Evolutionary conservation across 1,284 basidiomycete genomes (phyloP), one percentile per base, ranked within the genome.

Genomic region (Cystobasidiaceae sp.): DNA sequence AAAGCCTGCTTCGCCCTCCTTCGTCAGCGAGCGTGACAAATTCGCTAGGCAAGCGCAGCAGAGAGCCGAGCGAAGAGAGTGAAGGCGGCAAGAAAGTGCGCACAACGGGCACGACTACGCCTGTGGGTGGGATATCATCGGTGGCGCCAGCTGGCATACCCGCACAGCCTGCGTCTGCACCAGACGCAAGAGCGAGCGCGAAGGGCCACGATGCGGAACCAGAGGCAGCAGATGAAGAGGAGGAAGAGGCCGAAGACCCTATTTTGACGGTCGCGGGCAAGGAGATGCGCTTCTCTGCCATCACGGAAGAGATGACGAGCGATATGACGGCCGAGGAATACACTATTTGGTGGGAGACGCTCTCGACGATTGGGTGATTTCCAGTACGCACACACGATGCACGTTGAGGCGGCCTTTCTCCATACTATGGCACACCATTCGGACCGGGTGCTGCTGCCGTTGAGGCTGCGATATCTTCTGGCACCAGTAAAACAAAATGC

Each of bases 291-390:
- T 85, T 86, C 73, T 87, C 86, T n/a, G 78, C 82, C 68, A 82
- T 90, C 51, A 89, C 86, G 9, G 88, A 90, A 72, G 88, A 88
- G 70, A 85, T 89, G 71, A 86, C 89, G 71, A 87, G 89, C 55
- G 74, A 85, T 72, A 90, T 90, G 88, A 88, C 87, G 9, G 84
- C 87, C 7, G 88, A 90, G 58, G 88, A 90, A 75, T 90, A 89
- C 39, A 49, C 46, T n/a, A 21, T 55, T 25, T 64, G 52, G 51
- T 64, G 51, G 51, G 61, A 64, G 45, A 56, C 44, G 1, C 25
- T 64, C 28, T 48, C 61, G 15, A 43, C 43, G 2, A 51, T 55
- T 23, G 61, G 52, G 11, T 64, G 23, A 52, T 3, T 37, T 17
- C n/a, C n/a, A n/a, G n/a, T n/a, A n/a, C n/a, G n/a, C n/a, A n/a